Evolutionary conservation across 169 alveolate genomes (phyloP).

Genomic region (Besnoitia besnoiti): DNA sequence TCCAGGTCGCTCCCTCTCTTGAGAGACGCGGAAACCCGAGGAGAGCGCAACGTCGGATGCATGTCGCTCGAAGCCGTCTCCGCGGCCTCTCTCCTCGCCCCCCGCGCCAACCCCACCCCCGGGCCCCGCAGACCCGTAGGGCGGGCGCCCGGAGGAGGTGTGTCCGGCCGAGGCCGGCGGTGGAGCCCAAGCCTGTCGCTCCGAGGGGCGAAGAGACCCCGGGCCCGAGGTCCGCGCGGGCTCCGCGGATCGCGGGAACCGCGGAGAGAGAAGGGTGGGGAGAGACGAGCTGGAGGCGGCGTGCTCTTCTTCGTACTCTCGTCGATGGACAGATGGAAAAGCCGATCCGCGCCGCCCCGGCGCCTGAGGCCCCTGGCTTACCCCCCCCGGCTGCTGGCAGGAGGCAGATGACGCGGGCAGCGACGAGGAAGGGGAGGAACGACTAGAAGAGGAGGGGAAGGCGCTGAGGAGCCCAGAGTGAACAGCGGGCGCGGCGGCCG

Average conservation of each 20-base stretch:
- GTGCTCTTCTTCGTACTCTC: neutral
- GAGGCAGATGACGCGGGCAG: neutral
- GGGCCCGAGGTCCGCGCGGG: neutral
- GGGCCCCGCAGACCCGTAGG: neutral
- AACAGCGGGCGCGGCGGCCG: neutral
- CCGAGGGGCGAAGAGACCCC: neutral
- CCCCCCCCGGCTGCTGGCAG: neutral
- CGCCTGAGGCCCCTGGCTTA: neutral
- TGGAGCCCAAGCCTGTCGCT: neutral
- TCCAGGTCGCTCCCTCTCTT: neutral
- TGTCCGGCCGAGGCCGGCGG: neutral
- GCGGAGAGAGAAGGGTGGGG: conserved; percentile 24
- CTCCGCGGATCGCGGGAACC: neutral
- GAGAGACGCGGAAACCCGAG: neutral
- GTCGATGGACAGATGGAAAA: neutral
- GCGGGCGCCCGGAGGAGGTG: neutral
- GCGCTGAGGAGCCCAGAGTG: neutral
- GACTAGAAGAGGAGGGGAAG: neutral
- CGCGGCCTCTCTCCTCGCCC: too few relatives aligned
- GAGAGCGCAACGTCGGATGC: neutral
- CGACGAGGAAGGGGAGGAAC: neutral
- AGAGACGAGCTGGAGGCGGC: neutral
- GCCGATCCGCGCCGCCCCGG: conserved; percentile 20
- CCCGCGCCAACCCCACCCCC: too few relatives aligned
- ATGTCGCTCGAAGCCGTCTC: neutral